Percentiles rank a stretch among this genome's conserved stretches.
phyloP scores from a whole-genome alignment of 495 filamentous ascomycete genomes.

The Niebla homalea region DNA sequence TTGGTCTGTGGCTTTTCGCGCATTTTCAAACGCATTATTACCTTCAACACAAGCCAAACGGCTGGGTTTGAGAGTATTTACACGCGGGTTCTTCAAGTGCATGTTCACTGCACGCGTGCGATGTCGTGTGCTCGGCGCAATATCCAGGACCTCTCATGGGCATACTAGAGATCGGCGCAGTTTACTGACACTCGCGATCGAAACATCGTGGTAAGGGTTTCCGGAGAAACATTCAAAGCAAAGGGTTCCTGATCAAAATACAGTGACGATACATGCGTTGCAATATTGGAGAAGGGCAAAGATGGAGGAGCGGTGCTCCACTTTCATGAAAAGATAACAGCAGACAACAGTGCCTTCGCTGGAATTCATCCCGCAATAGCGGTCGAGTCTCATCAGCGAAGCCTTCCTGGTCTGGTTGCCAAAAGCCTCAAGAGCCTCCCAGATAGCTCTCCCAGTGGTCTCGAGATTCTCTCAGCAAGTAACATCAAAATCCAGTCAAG shows the following conservation, averaged over 20 bases:
- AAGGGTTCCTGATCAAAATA: background rate
- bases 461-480: background rate
- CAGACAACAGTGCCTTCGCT: conserved; percentile 52
- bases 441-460: background rate
- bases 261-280: conserved; percentile 89
- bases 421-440: conserved; percentile 48
- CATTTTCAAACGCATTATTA: too few species aligned
- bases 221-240: conserved; percentile 6
- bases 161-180: conserved; percentile 16
- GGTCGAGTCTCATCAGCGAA: conserved; percentile 55
- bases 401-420: conserved; percentile 50
- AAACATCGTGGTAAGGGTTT: conserved; percentile 62
- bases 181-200: conserved; percentile 72
- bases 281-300: conserved; percentile 52
- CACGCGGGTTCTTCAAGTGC: too few species aligned
- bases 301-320: conserved; percentile 37
- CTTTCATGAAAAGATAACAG: conserved; percentile 73
- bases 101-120: too few species aligned
- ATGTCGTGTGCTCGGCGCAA: too few species aligned
- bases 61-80: too few species aligned
- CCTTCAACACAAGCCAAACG: too few species aligned
- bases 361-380: conserved; percentile 71
- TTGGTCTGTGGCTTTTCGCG: too few species aligned
- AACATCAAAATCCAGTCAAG: background rate
- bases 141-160: too few species aligned